Evolutionary conservation across 1,284 basidiomycete genomes (phyloP).

Genomic region (Papiliotrema nemorosa): DNA sequence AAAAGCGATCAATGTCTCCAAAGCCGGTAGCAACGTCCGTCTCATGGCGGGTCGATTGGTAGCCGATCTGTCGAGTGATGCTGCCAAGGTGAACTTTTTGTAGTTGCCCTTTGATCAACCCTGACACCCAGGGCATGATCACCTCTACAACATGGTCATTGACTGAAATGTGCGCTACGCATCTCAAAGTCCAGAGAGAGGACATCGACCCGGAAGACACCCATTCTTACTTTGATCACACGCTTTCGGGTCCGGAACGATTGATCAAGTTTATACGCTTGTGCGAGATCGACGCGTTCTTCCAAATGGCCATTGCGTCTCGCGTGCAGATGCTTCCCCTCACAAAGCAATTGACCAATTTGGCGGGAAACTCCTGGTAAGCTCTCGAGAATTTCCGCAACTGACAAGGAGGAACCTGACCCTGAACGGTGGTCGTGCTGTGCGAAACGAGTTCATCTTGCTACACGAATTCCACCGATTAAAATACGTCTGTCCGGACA

Average conservation of each 20-base stretch:
- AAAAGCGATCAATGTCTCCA: conserved; percentile 64
- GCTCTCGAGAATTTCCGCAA: conserved; percentile 21
- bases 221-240: conserved; percentile 82
- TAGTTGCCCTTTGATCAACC: not conserved
- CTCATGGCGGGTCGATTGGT: conserved; percentile 83
- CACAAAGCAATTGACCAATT: conserved; percentile 89
- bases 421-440: conserved; percentile 89
- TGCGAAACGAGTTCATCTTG: conserved; percentile 98
- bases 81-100: conserved; percentile 67
- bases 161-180: conserved; percentile 91
- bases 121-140: conserved; percentile 71
- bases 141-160: conserved; percentile 95
- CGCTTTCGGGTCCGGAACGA: conserved; percentile 69
- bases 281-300: conserved; percentile 90
- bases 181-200: conserved; percentile 78
- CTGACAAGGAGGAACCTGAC: conserved; percentile 77
- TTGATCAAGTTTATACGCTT: conserved; percentile 86
- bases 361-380: conserved; percentile 97
- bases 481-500: conserved; percentile 97
- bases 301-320: conserved; percentile 89
- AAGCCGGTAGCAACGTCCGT: conserved; percentile 77
- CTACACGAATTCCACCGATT: conserved; percentile 96
- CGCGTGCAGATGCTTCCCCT: conserved; percentile 87
- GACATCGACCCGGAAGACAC: conserved; percentile 97
- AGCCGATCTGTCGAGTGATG: conserved; percentile 90